Evolutionary conservation across 176 grass and related monocot species (phyloP), one percentile per base, ranked within the genome.

Genomic region (Puya raimondii): DNA sequence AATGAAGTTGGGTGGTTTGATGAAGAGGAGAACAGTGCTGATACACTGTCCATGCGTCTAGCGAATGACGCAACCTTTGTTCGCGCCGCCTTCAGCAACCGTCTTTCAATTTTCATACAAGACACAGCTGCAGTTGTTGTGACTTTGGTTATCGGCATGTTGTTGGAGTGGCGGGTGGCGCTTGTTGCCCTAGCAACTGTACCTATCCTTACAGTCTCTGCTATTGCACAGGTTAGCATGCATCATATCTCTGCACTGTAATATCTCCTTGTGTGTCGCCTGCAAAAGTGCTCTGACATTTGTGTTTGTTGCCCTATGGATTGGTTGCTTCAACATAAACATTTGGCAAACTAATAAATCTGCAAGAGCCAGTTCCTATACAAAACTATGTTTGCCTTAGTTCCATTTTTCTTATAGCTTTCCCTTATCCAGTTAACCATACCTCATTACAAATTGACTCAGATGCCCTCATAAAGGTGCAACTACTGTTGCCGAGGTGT

Each of bases 1-100:
- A 99, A 93, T 87, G 95, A 99, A 89, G 85, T 86, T 81, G 95
- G 85, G 64, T 99, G 95, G 95, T 99, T 94, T 80, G 95, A 99
- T 65, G 91, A 91, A 84, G 95, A 99, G 64, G 94, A 93, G 66
- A 99, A 99, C 59, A 99, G 85, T 77, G 95, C 90, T 61, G 95
- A 99, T 74, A 83, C 84, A 50, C 54, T 93, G 49, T 99, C 95
- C 69, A 99, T 99, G 95, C 95, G 85, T 58, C 70, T 93, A 23
- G 95, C 95, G 50, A 99, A 99, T 71, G 95, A 99, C 86, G 95
- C 95, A 66, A 99, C 95, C 67, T 94, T 93, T 82, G 95, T 99
- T 47, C 95, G 95, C 53, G 95, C 95, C 70, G 90, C 95, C 49
- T 99, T 99, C 67, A 99, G 95, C 72, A 99, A 99, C 25, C 84